Evolutionary conservation across 768 basidiomycete species (phyloP).

Genomic region (Kwoniella dejecticola): DNA sequence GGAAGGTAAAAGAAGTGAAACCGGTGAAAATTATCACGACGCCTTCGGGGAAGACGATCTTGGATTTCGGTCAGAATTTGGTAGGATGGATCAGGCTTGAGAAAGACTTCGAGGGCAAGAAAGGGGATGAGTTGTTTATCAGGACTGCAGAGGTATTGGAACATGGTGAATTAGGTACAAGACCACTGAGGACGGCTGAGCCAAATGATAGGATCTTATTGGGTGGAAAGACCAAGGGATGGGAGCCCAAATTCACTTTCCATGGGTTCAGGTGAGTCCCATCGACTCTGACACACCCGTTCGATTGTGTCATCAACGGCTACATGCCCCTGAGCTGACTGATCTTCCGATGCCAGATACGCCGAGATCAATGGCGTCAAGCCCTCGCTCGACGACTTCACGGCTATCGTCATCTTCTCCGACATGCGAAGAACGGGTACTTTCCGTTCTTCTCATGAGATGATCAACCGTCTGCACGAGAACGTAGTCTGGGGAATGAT

Average conservation of each 20-base stretch:
- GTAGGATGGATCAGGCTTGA: conserved; percentile 47
- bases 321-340: no score
- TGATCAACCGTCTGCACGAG: conserved; percentile 39
- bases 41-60: conserved; percentile 40
- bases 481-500: conserved; percentile 44
- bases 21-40: conserved; percentile 44
- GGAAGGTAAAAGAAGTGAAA: conserved; percentile 25
- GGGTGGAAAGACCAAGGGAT: conserved; percentile 34
- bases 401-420: conserved; percentile 37
- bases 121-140: conserved; percentile 27
- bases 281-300: neutral
- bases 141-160: conserved; percentile 52
- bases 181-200: conserved; percentile 44
- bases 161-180: conserved; percentile 45
- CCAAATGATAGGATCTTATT: conserved; percentile 29
- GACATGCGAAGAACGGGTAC: conserved; percentile 41
- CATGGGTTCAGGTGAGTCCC: conserved; percentile 45
- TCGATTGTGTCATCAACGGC: neutral
- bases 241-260: conserved; percentile 52
- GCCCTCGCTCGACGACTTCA: conserved; percentile 11
- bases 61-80: conserved; percentile 54
- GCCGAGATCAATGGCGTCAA: conserved; percentile 35
- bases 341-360: conserved; percentile 30
- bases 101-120: neutral
- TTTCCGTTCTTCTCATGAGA: conserved; percentile 40